phyloP scores from a whole-genome alignment of 805 yeast genomes.

The Wickerhamiella azyma region DNA sequence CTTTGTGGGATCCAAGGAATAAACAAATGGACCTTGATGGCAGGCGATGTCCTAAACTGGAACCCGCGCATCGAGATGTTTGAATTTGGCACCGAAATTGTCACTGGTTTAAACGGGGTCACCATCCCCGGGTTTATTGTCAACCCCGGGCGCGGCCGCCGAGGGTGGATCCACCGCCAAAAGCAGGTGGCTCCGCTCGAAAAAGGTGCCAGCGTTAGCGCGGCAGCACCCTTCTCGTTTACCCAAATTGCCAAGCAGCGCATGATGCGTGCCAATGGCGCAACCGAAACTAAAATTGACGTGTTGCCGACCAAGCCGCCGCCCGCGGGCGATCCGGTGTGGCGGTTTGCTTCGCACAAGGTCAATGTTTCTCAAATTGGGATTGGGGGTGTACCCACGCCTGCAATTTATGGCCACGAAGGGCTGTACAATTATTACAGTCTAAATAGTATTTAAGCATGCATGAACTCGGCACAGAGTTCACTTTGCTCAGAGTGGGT shows the following conservation, averaged over 20 bases:
- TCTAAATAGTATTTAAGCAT: slow-evolving; percentile 8
- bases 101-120: slow-evolving; percentile 20
- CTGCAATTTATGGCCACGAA: slow-evolving; percentile 13
- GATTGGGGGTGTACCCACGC: slow-evolving; percentile 20
- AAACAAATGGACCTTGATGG: slow-evolving; percentile 44
- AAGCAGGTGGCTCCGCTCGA: not conserved
- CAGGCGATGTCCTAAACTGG: slow-evolving; percentile 34
- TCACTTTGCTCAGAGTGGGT: too few relatives aligned
- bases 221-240: slow-evolving; percentile 17
- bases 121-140: slow-evolving; percentile 27
- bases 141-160: slow-evolving; percentile 44
- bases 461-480: not conserved
- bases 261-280: slow-evolving; percentile 8
- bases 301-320: slow-evolving; percentile 9
- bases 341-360: slow-evolving; percentile 26
- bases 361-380: slow-evolving; percentile 26
- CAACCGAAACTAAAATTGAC: not conserved
- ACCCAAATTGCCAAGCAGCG: slow-evolving; percentile 19
- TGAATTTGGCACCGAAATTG: slow-evolving; percentile 35
- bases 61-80: slow-evolving; percentile 43
- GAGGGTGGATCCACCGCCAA: slow-evolving; percentile 57
- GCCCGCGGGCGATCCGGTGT: slow-evolving; percentile 17
- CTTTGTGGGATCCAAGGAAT: slow-evolving; percentile 48
- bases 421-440: slow-evolving; percentile 15
- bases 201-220: not conserved